phyloP scores from a whole-genome alignment of 345 rosid genomes.

The Brassica nigra region DNA sequence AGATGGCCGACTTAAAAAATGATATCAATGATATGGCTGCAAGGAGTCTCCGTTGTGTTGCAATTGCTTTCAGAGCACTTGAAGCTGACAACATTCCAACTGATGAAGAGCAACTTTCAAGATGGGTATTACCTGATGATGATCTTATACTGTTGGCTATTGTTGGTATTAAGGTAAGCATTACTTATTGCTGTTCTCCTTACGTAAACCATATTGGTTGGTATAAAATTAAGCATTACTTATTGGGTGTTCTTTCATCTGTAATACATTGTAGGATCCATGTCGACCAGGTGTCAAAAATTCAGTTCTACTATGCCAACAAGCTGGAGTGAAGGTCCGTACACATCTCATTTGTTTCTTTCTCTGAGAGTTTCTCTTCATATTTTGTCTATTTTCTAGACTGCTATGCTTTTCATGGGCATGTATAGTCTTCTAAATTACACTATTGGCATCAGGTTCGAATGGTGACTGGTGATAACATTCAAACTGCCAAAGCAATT shows the following conservation, averaged over 20 bases:
- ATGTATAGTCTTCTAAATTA: conserved; percentile 9
- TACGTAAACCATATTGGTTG: neutral
- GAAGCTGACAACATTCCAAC: conserved; percentile 69
- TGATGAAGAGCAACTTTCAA: conserved; percentile 61
- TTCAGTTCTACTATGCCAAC: conserved; percentile 72
- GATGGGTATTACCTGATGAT: conserved; percentile 84
- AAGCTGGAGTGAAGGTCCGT: conserved; percentile 91
- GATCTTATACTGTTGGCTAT: conserved; percentile 87
- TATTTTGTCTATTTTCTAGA: conserved; percentile 7
- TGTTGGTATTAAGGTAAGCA: conserved; percentile 83
- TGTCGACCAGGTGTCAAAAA: conserved; percentile 85
- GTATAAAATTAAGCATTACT: neutral
- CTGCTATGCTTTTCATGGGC: conserved; percentile 12
- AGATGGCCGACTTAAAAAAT: conserved; percentile 54
- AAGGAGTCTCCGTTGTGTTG: conserved; percentile 87
- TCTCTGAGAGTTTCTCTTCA: neutral
- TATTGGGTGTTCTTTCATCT: neutral
- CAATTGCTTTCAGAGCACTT: conserved; percentile 74
- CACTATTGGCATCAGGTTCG: conserved; percentile 61
- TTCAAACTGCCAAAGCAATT: conserved; percentile 92
- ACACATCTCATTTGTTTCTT: conserved; percentile 18
- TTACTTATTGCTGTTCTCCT: too few species aligned
- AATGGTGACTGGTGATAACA: conserved; percentile 98
- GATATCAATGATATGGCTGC: conserved; percentile 86
- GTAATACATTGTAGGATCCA: conserved; percentile 70